Conservation (phyloP, 2,329 filamentous ascomycete genomes). For the Ciborinia camelliae region DNA sequence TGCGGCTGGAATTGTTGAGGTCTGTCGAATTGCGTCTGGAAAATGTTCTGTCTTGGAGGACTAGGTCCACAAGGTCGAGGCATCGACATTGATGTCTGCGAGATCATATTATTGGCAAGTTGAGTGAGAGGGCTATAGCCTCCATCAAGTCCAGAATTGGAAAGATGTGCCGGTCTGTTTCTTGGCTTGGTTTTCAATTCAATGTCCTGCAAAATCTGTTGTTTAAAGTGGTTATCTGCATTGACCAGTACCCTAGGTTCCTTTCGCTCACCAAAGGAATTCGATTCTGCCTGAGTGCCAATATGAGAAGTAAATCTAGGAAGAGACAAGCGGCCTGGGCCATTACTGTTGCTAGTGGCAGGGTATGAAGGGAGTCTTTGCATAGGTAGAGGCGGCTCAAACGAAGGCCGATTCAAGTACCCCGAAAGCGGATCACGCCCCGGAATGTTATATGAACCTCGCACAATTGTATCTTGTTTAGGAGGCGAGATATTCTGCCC, state of each 20-base stretch:
- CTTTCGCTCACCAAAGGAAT: background rate
- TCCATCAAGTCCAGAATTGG: background rate
- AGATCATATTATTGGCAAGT: conserved; percentile 31
- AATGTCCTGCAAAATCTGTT: conserved; percentile 27
- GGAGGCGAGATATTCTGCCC: background rate
- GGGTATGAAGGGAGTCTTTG: background rate
- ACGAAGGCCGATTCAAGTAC: conserved; percentile 7
- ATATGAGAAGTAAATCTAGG: background rate
- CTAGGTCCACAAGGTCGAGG: conserved; percentile 14
- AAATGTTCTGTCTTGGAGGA: conserved; percentile 17
- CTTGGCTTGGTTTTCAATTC: conserved; percentile 3
- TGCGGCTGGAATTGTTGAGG: conserved; percentile 29
- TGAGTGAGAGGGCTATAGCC: conserved; percentile 24
- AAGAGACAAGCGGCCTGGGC: conserved; percentile 7
- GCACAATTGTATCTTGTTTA: background rate
- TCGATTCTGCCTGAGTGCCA: background rate
- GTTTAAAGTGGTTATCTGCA: conserved; percentile 32
- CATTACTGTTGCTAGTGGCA: background rate
- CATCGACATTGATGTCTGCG: conserved; percentile 23
- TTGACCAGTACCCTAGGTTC: conserved; percentile 25
- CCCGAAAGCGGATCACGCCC: background rate
- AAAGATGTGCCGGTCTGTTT: background rate
- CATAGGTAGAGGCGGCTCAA: background rate
- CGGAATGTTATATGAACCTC: background rate
- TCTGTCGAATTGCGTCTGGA: conserved; percentile 23